Percentiles rank a stretch among this genome's conserved stretches.
Conservation (phyloP, 768 basidiomycete species). For the Amanita exitialis region DNA sequence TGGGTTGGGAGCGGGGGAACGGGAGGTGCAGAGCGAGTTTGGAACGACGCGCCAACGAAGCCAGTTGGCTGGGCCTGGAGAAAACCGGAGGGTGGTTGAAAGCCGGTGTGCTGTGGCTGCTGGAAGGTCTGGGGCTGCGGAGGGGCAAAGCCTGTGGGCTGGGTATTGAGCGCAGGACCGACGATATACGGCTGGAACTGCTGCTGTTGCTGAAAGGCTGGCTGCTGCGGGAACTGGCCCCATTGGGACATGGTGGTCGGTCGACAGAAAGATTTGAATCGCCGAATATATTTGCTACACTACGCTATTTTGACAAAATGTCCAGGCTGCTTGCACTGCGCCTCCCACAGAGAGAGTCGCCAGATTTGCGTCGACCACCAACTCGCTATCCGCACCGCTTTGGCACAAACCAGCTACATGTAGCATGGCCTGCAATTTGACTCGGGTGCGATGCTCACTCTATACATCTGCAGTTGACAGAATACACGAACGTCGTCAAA, state of each 20-base stretch:
- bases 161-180: slow-evolving; percentile 34
- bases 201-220: slow-evolving; percentile 37
- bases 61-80: slow-evolving; percentile 46
- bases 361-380: slow-evolving; percentile 11
- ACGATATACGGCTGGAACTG: slow-evolving; percentile 25
- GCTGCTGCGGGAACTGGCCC: slow-evolving; percentile 41
- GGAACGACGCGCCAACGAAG: slow-evolving; percentile 29
- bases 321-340: slow-evolving; percentile 12
- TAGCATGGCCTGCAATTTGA: slow-evolving; percentile 8
- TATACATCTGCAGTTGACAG: neutral
- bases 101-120: slow-evolving; percentile 54
- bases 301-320: too few relatives aligned
- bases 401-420: slow-evolving; percentile 6
- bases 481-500: neutral
- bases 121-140: slow-evolving; percentile 35
- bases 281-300: slow-evolving; percentile 10
- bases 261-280: slow-evolving; percentile 14
- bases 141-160: slow-evolving; percentile 49
- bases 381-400: slow-evolving; percentile 11
- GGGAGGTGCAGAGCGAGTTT: slow-evolving; percentile 42
- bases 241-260: slow-evolving; percentile 64
- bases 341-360: slow-evolving; percentile 3
- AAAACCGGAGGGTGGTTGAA: slow-evolving; percentile 30
- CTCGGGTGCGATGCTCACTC: slow-evolving; percentile 5
- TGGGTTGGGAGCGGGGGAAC: slow-evolving; percentile 56